phyloP scores from a whole-genome alignment of 345 rosid species.

The Corchorus olitorius region DNA sequence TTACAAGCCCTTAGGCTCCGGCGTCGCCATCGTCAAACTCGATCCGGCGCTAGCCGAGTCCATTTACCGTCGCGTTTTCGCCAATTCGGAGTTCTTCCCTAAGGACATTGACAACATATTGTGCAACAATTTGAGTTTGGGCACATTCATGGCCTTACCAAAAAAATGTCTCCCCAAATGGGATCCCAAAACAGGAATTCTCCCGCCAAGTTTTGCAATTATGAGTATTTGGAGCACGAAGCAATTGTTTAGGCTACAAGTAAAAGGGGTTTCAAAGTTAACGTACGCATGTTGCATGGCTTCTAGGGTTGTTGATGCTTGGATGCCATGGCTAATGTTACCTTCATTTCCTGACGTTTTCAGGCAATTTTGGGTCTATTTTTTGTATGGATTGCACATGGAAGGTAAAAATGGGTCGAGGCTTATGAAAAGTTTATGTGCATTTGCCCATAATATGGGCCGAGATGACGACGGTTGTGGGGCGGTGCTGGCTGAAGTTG shows the following conservation, averaged over 20 bases:
- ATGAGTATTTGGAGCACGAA: slow-evolving; percentile 78
- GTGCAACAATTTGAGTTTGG: slow-evolving; percentile 47
- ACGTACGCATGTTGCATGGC: slow-evolving; percentile 52
- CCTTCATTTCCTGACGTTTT: slow-evolving; percentile 79
- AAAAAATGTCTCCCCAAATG: slow-evolving; percentile 30
- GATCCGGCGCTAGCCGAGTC: slow-evolving; percentile 35
- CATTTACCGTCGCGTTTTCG: slow-evolving; percentile 45
- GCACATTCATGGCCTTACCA: slow-evolving; percentile 72
- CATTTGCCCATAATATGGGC: slow-evolving; percentile 65
- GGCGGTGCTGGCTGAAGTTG: slow-evolving; percentile 65
- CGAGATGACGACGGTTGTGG: slow-evolving; percentile 64
- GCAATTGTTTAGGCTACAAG: slow-evolving; percentile 59
- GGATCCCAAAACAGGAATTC: slow-evolving; percentile 36
- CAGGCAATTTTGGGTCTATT: slow-evolving; percentile 59
- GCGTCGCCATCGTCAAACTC: slow-evolving; percentile 37
- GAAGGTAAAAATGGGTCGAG: slow-evolving; percentile 51
- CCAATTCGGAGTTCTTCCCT: slow-evolving; percentile 62
- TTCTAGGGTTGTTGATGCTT: slow-evolving; percentile 57
- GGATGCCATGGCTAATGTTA: slow-evolving; percentile 67
- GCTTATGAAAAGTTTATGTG: slow-evolving; percentile 61
- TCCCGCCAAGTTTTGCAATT: slow-evolving; percentile 52
- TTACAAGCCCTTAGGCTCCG: slow-evolving; percentile 36
- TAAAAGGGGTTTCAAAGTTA: slow-evolving; percentile 58
- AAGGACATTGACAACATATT: slow-evolving; percentile 52
- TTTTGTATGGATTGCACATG: slow-evolving; percentile 66